Base-by-base conservation (phyloP, 2,329 filamentous ascomycete species). In the Aureobasidium subglaciale region DNA sequence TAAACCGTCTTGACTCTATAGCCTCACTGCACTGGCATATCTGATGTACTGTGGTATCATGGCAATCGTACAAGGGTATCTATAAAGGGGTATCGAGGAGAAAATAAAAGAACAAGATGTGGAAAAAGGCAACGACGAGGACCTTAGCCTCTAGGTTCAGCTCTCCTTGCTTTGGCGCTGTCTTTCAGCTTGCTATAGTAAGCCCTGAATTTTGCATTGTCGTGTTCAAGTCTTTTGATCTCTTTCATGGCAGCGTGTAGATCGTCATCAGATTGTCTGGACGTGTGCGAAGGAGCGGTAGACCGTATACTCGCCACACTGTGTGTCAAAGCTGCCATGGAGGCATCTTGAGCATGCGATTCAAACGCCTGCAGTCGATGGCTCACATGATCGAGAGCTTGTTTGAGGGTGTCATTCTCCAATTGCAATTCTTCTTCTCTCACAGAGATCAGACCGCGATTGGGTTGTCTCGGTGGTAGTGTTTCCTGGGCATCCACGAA, bases 361-460 rank as follows among this genome's bases (percentile, higher is more conserved):
- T 99, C 92, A 73, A 96, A 99, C 59, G 90, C 87, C 64, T 93
- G 88, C n/a, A 99, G 80, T 0, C 92, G 83, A 63, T 87, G 88
- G 59, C 87, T 88, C 32, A 96, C 80, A 48, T 89, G 90, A 70
- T 97, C 91, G 8, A 95, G 82, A 63, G 90, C 84, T 56, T 87
- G 82, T 64, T 93, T 92, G 49, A 97, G 78, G 9, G 87, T 88
- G 59, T 87, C 81, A 69, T 97, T 99, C 67, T 97, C 90, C 46
- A 92, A 81, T 60, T 87, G 84, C 9, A 97, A 78, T 70, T 99
- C 93, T 70, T 99, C 93, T 63, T 68, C 45, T 61, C 67, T 46
- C 62, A 67, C 1, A 71, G 40, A 70, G 5, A 75, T 69, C 32
- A 42, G 13, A 11, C 50, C 50, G 75, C 71, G 60, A 78, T 58